phyloP scores from a whole-genome alignment of 805 yeast species.

The Pichia gijzeniarum region DNA sequence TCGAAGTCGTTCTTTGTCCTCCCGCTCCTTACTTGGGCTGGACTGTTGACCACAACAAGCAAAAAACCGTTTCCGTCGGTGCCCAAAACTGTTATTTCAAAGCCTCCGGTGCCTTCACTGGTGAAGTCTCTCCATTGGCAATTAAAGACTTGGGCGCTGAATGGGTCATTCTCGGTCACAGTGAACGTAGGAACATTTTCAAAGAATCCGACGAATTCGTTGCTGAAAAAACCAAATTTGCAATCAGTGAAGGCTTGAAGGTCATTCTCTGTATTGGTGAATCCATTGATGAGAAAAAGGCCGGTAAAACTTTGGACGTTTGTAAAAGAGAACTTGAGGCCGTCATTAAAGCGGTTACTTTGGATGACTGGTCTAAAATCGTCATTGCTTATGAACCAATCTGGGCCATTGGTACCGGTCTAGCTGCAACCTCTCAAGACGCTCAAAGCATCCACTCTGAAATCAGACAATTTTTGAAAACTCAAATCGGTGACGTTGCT shows the following conservation, averaged over 20 bases:
- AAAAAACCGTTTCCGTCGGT: constrained; percentile 69
- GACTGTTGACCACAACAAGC: constrained; percentile 63
- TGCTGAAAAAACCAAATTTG: constrained; percentile 92
- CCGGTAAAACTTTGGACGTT: constrained; percentile 79
- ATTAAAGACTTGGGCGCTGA: constrained; percentile 85
- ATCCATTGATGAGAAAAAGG: constrained; percentile 90
- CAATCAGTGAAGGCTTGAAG: constrained; percentile 79
- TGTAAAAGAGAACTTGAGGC: constrained; percentile 88
- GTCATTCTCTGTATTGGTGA: constrained; percentile 98
- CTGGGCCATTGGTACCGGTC: constrained; percentile 99
- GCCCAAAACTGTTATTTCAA: constrained; percentile 89
- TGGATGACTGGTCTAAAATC: constrained; percentile 76
- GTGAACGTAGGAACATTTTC: constrained; percentile 95
- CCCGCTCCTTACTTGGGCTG: constrained; percentile 88
- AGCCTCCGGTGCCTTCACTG: constrained; percentile 95
- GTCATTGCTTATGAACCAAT: constrained; percentile 99
- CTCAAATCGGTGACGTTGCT: constrained; percentile 78
- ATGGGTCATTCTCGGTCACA: constrained; percentile 97
- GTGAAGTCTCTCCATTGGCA: constrained; percentile 87
- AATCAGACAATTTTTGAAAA: constrained; percentile 77
- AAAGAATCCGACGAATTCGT: constrained; percentile 85
- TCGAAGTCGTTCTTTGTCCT: constrained; percentile 93
- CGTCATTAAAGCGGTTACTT: constrained; percentile 59
- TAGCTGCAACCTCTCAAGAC: constrained; percentile 97
- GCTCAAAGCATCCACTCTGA: constrained; percentile 92